Conservation (phyloP, 140 eudicot species). For the Senecio squalidus region DNA sequence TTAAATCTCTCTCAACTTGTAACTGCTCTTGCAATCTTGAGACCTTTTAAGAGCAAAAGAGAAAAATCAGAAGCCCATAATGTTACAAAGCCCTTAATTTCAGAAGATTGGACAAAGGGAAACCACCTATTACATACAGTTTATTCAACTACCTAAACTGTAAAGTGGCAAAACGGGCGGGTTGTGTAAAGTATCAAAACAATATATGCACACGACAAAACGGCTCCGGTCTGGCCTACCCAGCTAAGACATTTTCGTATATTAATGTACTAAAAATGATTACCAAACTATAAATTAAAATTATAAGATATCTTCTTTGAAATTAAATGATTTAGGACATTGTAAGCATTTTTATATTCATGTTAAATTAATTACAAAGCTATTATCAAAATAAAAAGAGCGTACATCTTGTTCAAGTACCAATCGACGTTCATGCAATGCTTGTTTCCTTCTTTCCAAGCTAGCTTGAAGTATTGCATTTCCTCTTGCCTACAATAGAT, state of each 20-base stretch:
- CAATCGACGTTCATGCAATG: constrained; percentile 89
- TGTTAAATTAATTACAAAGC: no score
- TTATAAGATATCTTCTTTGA: background rate
- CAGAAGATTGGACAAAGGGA: background rate
- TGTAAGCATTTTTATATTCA: background rate
- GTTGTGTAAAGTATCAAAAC: no score
- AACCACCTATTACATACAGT: no score
- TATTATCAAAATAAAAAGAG: background rate
- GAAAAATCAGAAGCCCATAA: constrained; percentile 5
- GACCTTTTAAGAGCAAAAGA: constrained; percentile 34
- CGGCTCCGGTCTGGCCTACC: no score
- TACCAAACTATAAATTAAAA: background rate
- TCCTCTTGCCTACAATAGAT: constrained; percentile 72
- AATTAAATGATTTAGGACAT: background rate
- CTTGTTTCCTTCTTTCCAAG: constrained; percentile 96
- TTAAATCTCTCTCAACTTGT: constrained; percentile 95
- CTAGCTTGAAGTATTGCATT: constrained; percentile 96
- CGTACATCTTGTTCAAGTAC: constrained; percentile 97
- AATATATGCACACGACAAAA: no score
- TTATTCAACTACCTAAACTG: no score
- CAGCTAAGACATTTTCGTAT: no score
- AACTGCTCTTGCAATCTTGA: constrained; percentile 95
- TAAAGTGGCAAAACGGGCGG: no score
- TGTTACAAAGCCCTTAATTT: background rate
- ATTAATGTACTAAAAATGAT: background rate